Conservation (phyloP, 495 filamentous ascomycete species). For the Lasiosphaeria ovina region DNA sequence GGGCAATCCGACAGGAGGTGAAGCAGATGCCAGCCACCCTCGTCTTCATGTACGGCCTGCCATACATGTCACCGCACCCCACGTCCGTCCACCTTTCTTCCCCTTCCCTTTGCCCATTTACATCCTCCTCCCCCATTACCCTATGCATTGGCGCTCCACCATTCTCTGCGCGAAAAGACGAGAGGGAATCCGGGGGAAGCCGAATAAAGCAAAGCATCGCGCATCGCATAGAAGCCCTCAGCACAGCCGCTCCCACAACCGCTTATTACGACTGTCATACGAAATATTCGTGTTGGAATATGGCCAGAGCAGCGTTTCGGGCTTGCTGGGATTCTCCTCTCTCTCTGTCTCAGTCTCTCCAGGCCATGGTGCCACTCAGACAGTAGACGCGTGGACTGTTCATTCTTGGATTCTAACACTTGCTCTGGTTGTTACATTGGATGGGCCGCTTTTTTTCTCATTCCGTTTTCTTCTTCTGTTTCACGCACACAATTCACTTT, state of each 20-base stretch:
- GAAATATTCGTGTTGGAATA: not conserved
- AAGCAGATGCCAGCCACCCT: constrained; percentile 12
- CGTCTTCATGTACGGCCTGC: constrained; percentile 11
- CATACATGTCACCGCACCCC: constrained; percentile 5
- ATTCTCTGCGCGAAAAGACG: not conserved
- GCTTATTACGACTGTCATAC: not conserved
- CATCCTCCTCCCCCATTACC: not conserved
- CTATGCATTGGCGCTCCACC: not conserved
- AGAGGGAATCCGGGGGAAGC: too few relatives aligned
- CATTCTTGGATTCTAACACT: not conserved
- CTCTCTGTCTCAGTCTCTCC: constrained; percentile 3
- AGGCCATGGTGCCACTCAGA: not conserved
- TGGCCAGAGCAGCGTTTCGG: constrained; percentile 1
- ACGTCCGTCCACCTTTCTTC: not conserved
- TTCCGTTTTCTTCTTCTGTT: constrained; percentile 2
- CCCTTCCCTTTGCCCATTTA: not conserved
- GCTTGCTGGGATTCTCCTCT: constrained; percentile 3
- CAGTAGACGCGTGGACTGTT: not conserved
- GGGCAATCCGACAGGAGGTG: constrained; percentile 39
- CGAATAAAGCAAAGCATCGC: too few relatives aligned
- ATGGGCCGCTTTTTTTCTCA: not conserved
- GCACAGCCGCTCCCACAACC: not conserved
- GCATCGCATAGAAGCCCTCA: not conserved
- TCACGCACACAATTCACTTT: constrained; percentile 18
- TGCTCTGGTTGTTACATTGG: not conserved